phyloP scores from a whole-genome alignment of 805 yeast species.

The Barnettozyma pratensis region DNA sequence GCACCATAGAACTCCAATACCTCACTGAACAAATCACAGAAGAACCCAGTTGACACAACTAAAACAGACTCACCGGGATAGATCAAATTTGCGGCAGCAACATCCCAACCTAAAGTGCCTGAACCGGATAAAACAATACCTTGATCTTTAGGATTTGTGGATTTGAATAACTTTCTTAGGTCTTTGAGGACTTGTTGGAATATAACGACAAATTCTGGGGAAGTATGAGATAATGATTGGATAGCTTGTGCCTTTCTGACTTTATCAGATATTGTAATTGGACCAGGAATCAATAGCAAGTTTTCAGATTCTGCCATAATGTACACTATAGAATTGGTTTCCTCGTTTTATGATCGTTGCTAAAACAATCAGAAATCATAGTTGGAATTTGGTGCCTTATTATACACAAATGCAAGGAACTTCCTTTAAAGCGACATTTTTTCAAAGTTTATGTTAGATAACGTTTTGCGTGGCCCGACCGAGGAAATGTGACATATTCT shows the following conservation, averaged over 20 bases:
- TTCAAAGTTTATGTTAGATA: neutral
- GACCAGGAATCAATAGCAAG: constrained; percentile 71
- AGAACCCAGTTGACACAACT: constrained; percentile 84
- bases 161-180: constrained; percentile 69
- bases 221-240: constrained; percentile 84
- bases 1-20: constrained; percentile 67
- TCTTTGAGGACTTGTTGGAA: constrained; percentile 64
- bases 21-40: constrained; percentile 80
- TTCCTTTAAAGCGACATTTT: neutral
- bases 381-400: too few relatives aligned
- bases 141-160: constrained; percentile 59
- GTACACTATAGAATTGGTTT: too few relatives aligned
- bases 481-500: too few relatives aligned
- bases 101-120: constrained; percentile 95
- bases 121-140: constrained; percentile 81
- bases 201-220: constrained; percentile 71
- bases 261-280: constrained; percentile 73
- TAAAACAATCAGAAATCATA: too few relatives aligned
- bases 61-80: constrained; percentile 63
- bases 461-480: too few relatives aligned
- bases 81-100: constrained; percentile 72
- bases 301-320: constrained; percentile 23
- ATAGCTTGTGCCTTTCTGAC: constrained; percentile 77
- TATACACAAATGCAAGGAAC: neutral
- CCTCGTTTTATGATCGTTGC: too few relatives aligned